Percentiles rank a stretch among this genome's conserved stretches.
Conservation (phyloP, 371 early-diverging fungal genomes). For the Mucor saturninus region DNA sequence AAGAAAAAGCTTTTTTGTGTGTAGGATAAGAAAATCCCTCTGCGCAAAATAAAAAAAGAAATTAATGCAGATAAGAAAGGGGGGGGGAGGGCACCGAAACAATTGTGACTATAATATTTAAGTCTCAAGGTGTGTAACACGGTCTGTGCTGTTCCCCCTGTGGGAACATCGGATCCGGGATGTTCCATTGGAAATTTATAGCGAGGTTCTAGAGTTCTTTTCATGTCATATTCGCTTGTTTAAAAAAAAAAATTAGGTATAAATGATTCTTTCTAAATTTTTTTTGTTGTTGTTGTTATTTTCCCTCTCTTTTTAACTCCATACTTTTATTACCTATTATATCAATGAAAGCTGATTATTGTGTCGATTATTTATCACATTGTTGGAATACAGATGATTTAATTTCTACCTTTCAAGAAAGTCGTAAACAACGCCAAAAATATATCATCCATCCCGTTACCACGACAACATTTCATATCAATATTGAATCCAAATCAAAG, state of each 20-base stretch:
- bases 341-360: slow-evolving; percentile 45
- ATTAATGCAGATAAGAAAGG: background rate
- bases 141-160: slow-evolving; percentile 29
- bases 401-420: slow-evolving; percentile 38
- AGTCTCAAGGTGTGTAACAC: slow-evolving; percentile 22
- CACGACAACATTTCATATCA: slow-evolving; percentile 10
- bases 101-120: background rate
- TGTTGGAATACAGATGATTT: slow-evolving; percentile 45
- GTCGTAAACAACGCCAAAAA: slow-evolving; percentile 27
- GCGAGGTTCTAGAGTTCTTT: slow-evolving; percentile 4
- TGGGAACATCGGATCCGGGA: slow-evolving; percentile 28
- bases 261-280: background rate
- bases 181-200: slow-evolving; percentile 9
- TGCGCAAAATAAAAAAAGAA: background rate
- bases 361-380: slow-evolving; percentile 53
- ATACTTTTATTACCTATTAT: slow-evolving; percentile 5
- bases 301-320: background rate
- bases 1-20: background rate
- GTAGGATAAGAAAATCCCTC: background rate
- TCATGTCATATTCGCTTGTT: background rate
- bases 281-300: background rate
- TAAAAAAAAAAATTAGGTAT: background rate
- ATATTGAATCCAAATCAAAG: slow-evolving; percentile 15
- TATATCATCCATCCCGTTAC: slow-evolving; percentile 6
- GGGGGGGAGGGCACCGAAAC: background rate